Base-by-base conservation (phyloP, 2,329 filamentous ascomycete genomes). In the Cladosporium phlei region DNA sequence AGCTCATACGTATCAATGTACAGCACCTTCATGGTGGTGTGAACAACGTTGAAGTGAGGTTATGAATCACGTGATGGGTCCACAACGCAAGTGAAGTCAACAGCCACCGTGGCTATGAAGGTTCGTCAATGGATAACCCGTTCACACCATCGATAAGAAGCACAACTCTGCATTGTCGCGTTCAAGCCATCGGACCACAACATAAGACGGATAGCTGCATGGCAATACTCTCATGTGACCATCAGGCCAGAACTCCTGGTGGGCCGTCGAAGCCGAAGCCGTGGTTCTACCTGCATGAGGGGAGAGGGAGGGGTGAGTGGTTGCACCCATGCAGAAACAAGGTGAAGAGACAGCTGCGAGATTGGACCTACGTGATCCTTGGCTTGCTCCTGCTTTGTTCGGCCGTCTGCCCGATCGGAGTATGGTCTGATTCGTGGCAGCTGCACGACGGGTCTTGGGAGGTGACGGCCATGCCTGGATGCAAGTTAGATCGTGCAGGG, bases 191-290 rank as follows among this genome's bases (percentile, higher is more conserved):
- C 19, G 34, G 20, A 20, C n/a, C n/a, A n/a, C n/a, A n/a, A n/a
- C n/a, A n/a, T n/a, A n/a, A 16, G 20, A 16, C 42, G 42, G 32
- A 24, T 37, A 34, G 32, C 22, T 37, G 42, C 42, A 45, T 45
- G 22, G 29, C 21, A 8, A 20, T 10, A 2, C 20, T 28, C 32
- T 45, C 42, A 45, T 45, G 42, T 45, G 42, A 45, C 32, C 29
- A 20, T 20, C 8, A 27, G 28, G 28, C 6, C 6, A 10, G 12
- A 14, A 30, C 11, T 30, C 16, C 16, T 10, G 27, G 35, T 27
- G 37, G n/a, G 37, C 24, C 27, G 24, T 37, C 17, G 17, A 9
- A 19, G 4, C 21, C 35, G 35, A 14, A 27, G 33, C 19, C 17
- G 20, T 21, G 12, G 27, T 27, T 22, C 35, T 38, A 24, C 35